These are phyloP conservation scores for Lodderomyces pseudojiufengensis DNA, from an alignment of 1,139 yeast genomes.

Conservation along the genomic window DNA sequence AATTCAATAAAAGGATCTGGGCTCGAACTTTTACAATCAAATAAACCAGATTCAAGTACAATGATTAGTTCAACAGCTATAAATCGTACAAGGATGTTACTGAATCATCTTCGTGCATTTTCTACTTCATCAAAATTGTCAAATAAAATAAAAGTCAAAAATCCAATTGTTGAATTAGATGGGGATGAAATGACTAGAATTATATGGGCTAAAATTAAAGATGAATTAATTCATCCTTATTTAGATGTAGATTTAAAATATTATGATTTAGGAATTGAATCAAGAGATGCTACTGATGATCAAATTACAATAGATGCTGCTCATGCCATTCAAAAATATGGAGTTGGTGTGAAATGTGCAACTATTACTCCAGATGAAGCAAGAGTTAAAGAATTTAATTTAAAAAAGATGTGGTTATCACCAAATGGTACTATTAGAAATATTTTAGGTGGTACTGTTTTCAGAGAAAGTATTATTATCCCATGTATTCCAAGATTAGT, in stretches of 20 bases:
- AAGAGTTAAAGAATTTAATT: constrained; percentile 68
- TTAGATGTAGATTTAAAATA: constrained; percentile 70
- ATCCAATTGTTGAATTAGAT: constrained; percentile 77
- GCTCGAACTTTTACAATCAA: too few species aligned
- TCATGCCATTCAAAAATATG: constrained; percentile 66
- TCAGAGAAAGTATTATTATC: constrained; percentile 78
- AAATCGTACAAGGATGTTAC: constrained; percentile 12
- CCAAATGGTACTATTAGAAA: constrained; percentile 85
- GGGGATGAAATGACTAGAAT: constrained; percentile 88
- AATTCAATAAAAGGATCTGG: too few species aligned
- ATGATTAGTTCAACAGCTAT: constrained; percentile 17
- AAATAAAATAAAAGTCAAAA: constrained; percentile 61
- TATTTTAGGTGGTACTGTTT: constrained; percentile 78
- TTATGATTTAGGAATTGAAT: constrained; percentile 68
- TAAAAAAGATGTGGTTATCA: constrained; percentile 82
- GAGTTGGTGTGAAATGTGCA: constrained; percentile 84
- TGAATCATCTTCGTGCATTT: constrained; percentile 19
- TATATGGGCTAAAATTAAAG: constrained; percentile 75
- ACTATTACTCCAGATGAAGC: constrained; percentile 85
- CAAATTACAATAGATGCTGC: constrained; percentile 75
- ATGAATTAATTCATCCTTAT: constrained; percentile 65
- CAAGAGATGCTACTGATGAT: constrained; percentile 71
- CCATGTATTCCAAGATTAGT: constrained; percentile 73
- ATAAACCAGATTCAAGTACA: neutral
- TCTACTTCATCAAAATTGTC: constrained; percentile 20